Evolutionary conservation across 2,329 filamentous ascomycete species (phyloP).

Genomic region (Metarhizium guizhouense): DNA sequence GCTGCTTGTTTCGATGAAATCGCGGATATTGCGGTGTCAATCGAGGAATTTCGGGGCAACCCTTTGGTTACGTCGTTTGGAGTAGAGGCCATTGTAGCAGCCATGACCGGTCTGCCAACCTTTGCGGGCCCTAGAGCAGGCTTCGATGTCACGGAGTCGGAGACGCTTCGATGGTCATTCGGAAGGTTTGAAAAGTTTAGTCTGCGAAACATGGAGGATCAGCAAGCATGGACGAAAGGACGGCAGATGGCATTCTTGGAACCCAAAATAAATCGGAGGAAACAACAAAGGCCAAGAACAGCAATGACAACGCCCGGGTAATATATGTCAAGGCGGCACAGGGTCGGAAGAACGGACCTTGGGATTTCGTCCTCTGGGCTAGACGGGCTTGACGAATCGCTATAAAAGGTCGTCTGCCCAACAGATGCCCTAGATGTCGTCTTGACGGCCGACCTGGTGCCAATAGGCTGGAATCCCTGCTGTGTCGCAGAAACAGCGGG

Average conservation of each 20-base stretch:
- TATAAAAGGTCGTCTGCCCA: constrained; percentile 25
- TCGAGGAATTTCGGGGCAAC: constrained; percentile 68
- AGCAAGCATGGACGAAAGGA: not conserved
- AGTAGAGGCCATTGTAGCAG: constrained; percentile 32
- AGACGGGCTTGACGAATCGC: constrained; percentile 26
- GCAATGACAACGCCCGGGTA: not conserved
- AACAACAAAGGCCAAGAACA: not conserved
- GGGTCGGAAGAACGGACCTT: constrained; percentile 20
- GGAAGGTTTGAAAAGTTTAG: constrained; percentile 20
- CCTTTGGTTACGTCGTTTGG: constrained; percentile 30
- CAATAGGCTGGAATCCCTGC: constrained; percentile 16
- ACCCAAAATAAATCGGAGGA: not conserved
- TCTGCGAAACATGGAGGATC: constrained; percentile 12
- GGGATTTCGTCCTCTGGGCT: constrained; percentile 22
- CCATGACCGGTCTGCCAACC: constrained; percentile 34
- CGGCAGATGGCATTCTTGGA: not conserved
- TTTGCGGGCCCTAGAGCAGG: constrained; percentile 30
- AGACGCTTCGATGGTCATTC: constrained; percentile 42
- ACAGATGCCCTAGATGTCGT: constrained; percentile 6
- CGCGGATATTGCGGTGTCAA: constrained; percentile 85
- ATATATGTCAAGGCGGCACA: not conserved
- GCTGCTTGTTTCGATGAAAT: constrained; percentile 51
- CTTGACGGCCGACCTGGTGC: constrained; percentile 5
- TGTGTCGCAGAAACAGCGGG: constrained; percentile 11
- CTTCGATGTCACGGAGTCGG: constrained; percentile 35